phyloP scores from a whole-genome alignment of 768 basidiomycete species.

The Plicaturopsis crispa region DNA sequence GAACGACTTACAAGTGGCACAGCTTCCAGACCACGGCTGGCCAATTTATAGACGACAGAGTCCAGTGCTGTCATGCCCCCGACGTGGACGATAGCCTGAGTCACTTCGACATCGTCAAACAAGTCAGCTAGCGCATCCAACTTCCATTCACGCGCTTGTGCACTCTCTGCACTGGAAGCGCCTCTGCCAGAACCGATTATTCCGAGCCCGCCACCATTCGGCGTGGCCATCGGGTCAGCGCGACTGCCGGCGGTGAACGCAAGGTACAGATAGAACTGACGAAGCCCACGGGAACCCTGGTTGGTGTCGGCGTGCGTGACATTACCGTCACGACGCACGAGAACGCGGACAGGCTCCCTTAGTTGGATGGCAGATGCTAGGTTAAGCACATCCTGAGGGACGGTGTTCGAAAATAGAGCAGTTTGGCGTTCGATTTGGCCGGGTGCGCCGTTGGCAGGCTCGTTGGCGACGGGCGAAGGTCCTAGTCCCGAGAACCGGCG shows the following conservation, averaged over 20 bases:
- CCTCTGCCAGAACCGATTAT: slow-evolving; percentile 93
- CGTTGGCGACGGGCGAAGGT: slow-evolving; percentile 37
- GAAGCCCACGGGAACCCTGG: slow-evolving; percentile 74
- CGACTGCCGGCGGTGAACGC: slow-evolving; percentile 82
- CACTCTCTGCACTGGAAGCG: slow-evolving; percentile 72
- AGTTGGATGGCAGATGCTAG: slow-evolving; percentile 90
- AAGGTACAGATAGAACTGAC: slow-evolving; percentile 94
- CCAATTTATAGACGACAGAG: slow-evolving; percentile 84
- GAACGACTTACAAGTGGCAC: slow-evolving; percentile 66
- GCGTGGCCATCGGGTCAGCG: slow-evolving; percentile 38
- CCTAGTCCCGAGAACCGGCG: slow-evolving; percentile 52
- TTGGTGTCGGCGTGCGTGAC: slow-evolving; percentile 61
- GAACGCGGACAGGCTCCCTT: slow-evolving; percentile 94
- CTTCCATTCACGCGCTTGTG: slow-evolving; percentile 91
- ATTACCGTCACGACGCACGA: slow-evolving; percentile 88
- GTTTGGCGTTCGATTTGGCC: slow-evolving; percentile 73
- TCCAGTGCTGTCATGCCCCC: slow-evolving; percentile 85
- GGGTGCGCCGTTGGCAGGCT: slow-evolving; percentile 23
- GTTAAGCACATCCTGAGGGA: slow-evolving; percentile 95
- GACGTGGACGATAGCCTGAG: slow-evolving; percentile 81
- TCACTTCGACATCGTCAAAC: slow-evolving; percentile 79
- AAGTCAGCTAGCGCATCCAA: slow-evolving; percentile 86
- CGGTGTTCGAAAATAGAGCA: slow-evolving; percentile 95
- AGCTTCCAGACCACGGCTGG: slow-evolving; percentile 79
- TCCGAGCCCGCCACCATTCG: slow-evolving; percentile 58